These are phyloP conservation scores for Fusarium virguliforme DNA, from an alignment of 2,329 filamentous ascomycete species.

Conservation along the genomic window DNA sequence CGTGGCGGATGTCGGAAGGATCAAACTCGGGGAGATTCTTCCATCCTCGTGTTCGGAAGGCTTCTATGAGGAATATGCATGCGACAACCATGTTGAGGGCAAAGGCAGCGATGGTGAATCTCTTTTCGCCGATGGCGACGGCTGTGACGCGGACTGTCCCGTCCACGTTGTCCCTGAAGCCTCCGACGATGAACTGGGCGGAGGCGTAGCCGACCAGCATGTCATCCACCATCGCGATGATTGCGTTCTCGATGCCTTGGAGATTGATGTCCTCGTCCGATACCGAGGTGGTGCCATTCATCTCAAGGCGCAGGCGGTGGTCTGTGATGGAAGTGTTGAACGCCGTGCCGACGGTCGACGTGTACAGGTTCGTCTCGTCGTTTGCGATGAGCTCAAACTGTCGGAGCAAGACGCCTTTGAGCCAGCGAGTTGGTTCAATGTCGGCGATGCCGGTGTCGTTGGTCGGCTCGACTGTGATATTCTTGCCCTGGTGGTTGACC, in stretches of 20 bases:
- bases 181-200: conserved; percentile 16
- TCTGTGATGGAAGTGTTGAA: conserved; percentile 54
- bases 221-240: conserved; percentile 12
- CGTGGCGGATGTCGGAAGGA: conserved; percentile 34
- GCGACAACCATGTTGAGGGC: conserved; percentile 24
- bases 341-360: conserved; percentile 56
- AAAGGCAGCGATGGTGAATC: conserved; percentile 26
- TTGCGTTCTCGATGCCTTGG: conserved; percentile 3
- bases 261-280: conserved; percentile 4
- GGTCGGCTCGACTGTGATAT: conserved; percentile 27
- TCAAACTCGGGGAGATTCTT: conserved; percentile 36
- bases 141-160: conserved; percentile 17
- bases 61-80: conserved; percentile 24
- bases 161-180: neutral
- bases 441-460: conserved; percentile 17
- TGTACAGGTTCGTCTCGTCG: conserved; percentile 57
- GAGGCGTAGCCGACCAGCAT: conserved; percentile 17
- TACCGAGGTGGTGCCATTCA: conserved; percentile 16
- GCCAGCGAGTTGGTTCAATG: conserved; percentile 24
- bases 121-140: conserved; percentile 26
- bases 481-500: conserved; percentile 13
- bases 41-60: conserved; percentile 37
- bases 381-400: conserved; percentile 57
- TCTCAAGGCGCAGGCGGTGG: conserved; percentile 21
- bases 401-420: conserved; percentile 46